Base-by-base conservation (phyloP, 139 green algal genomes). In the Astrephomene gubernaculifera region DNA sequence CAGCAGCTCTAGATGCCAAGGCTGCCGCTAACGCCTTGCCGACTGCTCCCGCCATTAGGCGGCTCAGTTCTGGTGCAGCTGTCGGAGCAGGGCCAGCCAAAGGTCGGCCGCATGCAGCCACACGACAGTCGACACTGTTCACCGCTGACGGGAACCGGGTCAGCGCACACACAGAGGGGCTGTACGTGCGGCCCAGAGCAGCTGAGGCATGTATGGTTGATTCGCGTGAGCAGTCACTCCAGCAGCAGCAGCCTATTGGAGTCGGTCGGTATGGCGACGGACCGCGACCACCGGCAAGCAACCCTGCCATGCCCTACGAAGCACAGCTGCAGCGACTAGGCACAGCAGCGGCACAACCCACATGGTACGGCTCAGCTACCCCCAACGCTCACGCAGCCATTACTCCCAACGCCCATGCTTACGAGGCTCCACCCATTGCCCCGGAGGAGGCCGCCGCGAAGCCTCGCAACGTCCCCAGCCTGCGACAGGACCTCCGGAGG, bases 171-270 rank as follows among this genome's bases (percentile, higher is more conserved):
- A 61, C 27, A 1, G 70, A 78, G 31, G 70, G 45, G 1, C 70
- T 78, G 8, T 78, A 78, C 44, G 70, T 78, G 29, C 70, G 70
- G 8, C 45, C 70, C 7, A 61, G 43, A 27, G 70, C 70, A n/a
- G 70, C 70, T 7, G 70, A 61, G 25, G 43, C 43, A 10, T 29
- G 43, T 39, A 21, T 61, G 29, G 70, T 44, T 25, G 10, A 41
- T 8, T 12, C 49, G 49, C 27, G 25, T 21, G 43, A 61, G 43
- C 31, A 29, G 17, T 44, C 61, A 44, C 43, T 41, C 45, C 70
- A 12, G 43, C 70, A 61, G 70, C 25, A 10, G 33, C 29, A 61
- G 70, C 70, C 10, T 24, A 54, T 54, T 22, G 12, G 19, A 7
- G 63, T 41, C 21, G n/a, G n/a, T 21, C 5, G 63, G 29, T 21